These are phyloP conservation scores for Chionographis japonica DNA, from an alignment of 106 monocot genomes.

Conservation along the genomic window DNA sequence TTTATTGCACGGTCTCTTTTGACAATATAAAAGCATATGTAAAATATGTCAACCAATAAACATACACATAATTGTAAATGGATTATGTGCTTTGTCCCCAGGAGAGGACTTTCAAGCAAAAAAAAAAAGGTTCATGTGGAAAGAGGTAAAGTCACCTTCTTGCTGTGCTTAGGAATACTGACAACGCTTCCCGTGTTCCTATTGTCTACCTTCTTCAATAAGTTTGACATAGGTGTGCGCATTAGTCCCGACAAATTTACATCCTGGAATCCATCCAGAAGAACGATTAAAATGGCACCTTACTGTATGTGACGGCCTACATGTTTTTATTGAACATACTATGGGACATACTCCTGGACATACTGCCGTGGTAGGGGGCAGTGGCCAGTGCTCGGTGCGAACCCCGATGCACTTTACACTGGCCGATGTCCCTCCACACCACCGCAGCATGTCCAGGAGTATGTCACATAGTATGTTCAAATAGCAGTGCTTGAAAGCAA, in stretches of 20 bases:
- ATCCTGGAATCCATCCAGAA: slow-evolving; percentile 45
- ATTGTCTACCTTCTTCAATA: slow-evolving; percentile 67
- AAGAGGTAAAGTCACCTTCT: slow-evolving; percentile 25
- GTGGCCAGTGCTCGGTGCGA: no score
- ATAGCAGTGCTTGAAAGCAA: neutral
- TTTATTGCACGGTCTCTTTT: no score
- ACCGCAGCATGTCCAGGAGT: no score
- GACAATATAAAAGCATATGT: no score
- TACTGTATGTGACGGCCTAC: neutral
- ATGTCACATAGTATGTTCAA: neutral
- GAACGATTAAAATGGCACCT: neutral
- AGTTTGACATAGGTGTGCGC: slow-evolving; percentile 72
- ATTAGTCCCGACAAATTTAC: slow-evolving; percentile 48
- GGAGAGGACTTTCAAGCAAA: no score
- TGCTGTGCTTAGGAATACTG: slow-evolving; percentile 73
- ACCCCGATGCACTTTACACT: no score
- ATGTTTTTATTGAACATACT: no score
- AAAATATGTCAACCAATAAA: neutral
- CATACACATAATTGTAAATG: neutral
- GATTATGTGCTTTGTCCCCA: neutral
- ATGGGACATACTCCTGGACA: no score
- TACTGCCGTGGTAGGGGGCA: no score
- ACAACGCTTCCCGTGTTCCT: slow-evolving; percentile 28
- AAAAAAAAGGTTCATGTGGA: neutral
- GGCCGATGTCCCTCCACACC: no score